Conservation (phyloP, 352 stramenopile species). For the Phytophthora hibernalis region DNA sequence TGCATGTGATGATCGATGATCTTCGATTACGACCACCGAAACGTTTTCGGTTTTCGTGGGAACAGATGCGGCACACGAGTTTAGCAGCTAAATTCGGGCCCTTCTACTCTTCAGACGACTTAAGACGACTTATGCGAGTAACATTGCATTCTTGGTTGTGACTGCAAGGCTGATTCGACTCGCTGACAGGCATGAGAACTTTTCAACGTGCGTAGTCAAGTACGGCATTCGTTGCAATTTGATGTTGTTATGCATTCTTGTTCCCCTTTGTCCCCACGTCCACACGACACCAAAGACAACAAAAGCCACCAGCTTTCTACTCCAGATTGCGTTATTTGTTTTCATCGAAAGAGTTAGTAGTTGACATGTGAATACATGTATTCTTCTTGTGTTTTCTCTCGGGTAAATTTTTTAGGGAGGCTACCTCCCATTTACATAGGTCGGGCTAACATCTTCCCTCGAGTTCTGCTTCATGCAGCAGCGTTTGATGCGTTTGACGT, state of each 20-base stretch:
- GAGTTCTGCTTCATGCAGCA: constrained; percentile 22
- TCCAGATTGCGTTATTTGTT: not conserved
- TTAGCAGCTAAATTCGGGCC: constrained; percentile 23
- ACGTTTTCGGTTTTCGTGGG: constrained; percentile 8
- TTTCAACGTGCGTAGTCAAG: not conserved
- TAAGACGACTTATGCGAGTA: too few relatives aligned
- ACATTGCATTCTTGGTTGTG: too few relatives aligned
- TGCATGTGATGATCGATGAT: not conserved
- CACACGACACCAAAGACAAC: too few relatives aligned
- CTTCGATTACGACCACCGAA: constrained; percentile 22
- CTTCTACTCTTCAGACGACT: not conserved
- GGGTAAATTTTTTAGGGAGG: not conserved
- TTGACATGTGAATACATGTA: not conserved
- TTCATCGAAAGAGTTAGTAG: constrained; percentile 12
- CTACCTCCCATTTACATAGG: constrained; percentile 8
- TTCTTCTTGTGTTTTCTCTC: not conserved
- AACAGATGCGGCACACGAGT: constrained; percentile 15
- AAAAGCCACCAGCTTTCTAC: not conserved
- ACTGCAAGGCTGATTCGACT: too few relatives aligned
- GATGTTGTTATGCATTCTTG: too few relatives aligned
- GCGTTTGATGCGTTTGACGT: constrained; percentile 3
- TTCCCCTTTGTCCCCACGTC: not conserved
- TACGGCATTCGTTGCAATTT: not conserved
- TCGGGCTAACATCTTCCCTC: constrained; percentile 1
- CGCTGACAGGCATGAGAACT: not conserved